Base-by-base conservation (phyloP, 148 eudicot genomes). In the Arbutus unedo region DNA sequence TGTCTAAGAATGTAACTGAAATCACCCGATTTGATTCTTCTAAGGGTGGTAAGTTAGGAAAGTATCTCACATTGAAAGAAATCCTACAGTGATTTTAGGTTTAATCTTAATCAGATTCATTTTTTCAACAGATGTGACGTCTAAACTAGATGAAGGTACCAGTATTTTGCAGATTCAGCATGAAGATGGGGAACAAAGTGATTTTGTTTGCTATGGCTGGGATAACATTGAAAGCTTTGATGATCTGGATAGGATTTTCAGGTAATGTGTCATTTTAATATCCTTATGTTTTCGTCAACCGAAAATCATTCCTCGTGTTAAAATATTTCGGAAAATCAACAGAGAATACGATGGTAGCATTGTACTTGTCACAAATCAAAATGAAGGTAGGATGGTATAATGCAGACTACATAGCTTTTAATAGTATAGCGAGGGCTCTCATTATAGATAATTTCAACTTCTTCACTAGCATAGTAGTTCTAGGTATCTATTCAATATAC, bases 161-260 rank as follows among this genome's bases (percentile, higher is more conserved):
- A 85, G 85, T 86, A 81, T 82, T 86, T 86, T 90, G 45, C 80
- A 85, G 62, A 86, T 82, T 81, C 93, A 80, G 45, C 86, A 81
- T 14, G 93, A 91, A 14, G 91, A 89, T 53, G 83, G 80, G 81
- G 93, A 91, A 82, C 89, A 91, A 81, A 87, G 89, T 79, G 95
- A 92, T 80, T 84, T 93, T 77, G 92, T 92, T 84, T 90, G 89
- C 85, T 91, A 90, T 85, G 86, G 89, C 80, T 95, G 98, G 98
- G 91, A 88, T 83, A 89, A 87, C 86, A 90, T 95, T 86, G 98
- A 93, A 81, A 92, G 95, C 83, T 93, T 92, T 79, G 94, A 95
- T 86, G 98, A 93, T 88, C 93, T 95, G 68, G 95, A 93, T 83
- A 89, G 89, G 76, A 95, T 95, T 76, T 93, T 95, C 86, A 93